These are phyloP conservation scores for Microbotryum lychnidis-dioicae DNA, from an alignment of 1,284 basidiomycete species.

Conservation along the genomic window DNA sequence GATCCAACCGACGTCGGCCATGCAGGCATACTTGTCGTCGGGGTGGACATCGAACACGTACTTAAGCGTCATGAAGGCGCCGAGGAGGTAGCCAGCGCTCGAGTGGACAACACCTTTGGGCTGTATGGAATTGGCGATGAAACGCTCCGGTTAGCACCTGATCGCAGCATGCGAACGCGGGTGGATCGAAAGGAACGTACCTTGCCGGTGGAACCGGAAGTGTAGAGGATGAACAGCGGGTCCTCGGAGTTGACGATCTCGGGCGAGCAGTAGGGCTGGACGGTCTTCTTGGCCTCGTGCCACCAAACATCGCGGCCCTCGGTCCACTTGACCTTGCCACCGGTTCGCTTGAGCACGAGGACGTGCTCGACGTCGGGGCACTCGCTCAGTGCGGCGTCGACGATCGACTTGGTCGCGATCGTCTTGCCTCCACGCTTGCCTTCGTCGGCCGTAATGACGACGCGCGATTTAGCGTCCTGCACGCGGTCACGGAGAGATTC, in stretches of 20 bases:
- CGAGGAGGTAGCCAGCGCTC: conserved; percentile 58
- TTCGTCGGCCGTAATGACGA: conserved; percentile 94
- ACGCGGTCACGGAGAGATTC: conserved; percentile 91
- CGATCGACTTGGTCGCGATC: conserved; percentile 93
- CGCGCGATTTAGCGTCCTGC: conserved; percentile 77
- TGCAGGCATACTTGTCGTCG: conserved; percentile 69
- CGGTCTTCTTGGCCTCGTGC: conserved; percentile 80
- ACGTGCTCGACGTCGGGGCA: conserved; percentile 83
- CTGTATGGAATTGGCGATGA: conserved; percentile 38
- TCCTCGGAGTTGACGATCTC: conserved; percentile 85
- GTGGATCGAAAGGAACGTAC: conserved; percentile 3
- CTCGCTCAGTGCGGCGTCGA: conserved; percentile 81
- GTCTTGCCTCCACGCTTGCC: conserved; percentile 87
- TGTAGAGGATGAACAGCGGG: conserved; percentile 93
- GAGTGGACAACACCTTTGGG: conserved; percentile 97
- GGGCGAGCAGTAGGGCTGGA: conserved; percentile 74
- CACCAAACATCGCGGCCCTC: conserved; percentile 90
- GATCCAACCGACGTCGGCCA: conserved; percentile 99
- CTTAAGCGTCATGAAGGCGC: conserved; percentile 51
- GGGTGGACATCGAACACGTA: conserved; percentile 94
- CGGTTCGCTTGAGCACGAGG: conserved; percentile 81
- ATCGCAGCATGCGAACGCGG: no score
- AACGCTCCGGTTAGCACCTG: no score
- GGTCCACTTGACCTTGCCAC: conserved; percentile 71
- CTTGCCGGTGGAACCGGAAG: conserved; percentile 31